phyloP scores from a whole-genome alignment of 1,284 basidiomycete genomes.

The Ganoderma leucocontextum region DNA sequence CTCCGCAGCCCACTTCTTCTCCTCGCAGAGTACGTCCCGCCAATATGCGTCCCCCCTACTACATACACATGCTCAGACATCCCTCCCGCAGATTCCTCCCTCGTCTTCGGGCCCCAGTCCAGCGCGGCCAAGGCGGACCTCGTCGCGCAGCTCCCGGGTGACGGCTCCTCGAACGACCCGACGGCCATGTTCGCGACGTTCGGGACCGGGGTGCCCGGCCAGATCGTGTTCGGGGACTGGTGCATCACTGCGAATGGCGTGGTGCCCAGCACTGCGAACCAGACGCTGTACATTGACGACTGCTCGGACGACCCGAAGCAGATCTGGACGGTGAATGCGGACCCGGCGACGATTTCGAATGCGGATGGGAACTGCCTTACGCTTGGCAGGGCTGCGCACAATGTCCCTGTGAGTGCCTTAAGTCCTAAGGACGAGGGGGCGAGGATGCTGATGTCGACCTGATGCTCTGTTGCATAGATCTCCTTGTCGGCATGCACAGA shows the following conservation, averaged over 20 bases:
- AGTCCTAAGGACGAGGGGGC: neutral
- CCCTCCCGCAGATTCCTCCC: constrained; percentile 15
- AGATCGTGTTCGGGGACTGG: constrained; percentile 23
- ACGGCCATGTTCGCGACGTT: constrained; percentile 19
- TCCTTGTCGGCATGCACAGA: neutral
- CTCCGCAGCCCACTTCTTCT: constrained; percentile 27
- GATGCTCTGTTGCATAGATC: neutral
- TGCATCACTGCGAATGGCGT: constrained; percentile 28
- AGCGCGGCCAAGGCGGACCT: constrained; percentile 6
- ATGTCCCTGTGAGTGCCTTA: constrained; percentile 22
- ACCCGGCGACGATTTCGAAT: constrained; percentile 27
- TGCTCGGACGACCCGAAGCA: constrained; percentile 18
- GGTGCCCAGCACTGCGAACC: constrained; percentile 17
- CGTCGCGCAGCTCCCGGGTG: constrained; percentile 17
- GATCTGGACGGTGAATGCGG: constrained; percentile 16
- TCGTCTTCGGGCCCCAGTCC: constrained; percentile 24
- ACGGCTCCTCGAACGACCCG: constrained; percentile 23
- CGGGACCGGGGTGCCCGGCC: constrained; percentile 22
- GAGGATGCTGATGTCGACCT: constrained; percentile 3
- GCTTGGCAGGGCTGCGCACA: constrained; percentile 21
- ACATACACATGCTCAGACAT: neutral
- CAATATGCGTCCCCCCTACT: neutral
- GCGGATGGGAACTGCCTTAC: constrained; percentile 31
- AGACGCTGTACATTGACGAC: constrained; percentile 23
- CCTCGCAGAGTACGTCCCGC: constrained; percentile 22